Evolutionary conservation across 2,329 filamentous ascomycete species (phyloP), one percentile per base, ranked within the genome.

Genomic region (Monosporascus sp.): DNA sequence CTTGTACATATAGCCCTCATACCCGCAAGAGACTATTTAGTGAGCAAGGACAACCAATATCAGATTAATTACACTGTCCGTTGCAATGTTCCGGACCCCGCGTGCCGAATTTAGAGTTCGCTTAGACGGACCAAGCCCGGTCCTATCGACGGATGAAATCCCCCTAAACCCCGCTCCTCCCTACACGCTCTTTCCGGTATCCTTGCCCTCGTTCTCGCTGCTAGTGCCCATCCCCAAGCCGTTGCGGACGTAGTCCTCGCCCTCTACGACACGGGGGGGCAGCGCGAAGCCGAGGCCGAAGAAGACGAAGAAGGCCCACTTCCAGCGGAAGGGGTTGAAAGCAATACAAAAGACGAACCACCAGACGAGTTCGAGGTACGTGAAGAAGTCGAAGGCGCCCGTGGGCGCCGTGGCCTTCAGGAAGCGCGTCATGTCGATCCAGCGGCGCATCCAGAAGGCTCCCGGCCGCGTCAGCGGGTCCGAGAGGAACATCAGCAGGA

Each of bases 291-390:
- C 89, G 31, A 93, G 67, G 0, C 91, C 90, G 55, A 87, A 87
- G 62, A 95, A 85, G 17, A 95, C 89, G 66, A 95, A 95, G 0
- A 85, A 67, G 0, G 86, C 88, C 91, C 90, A 95, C 74, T 95
- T 95, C 89, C 90, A 95, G 8, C 90, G 76, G 70, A 95, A 95
- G 0, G 91, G 91, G 65, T 95, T 95, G 62, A 94, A 79, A 5
- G 79, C 73, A 43, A 93, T 84, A 53, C 87, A 87, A 64, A 94
- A 95, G 6, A 84, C 68, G 60, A 93, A 94, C 91, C 90, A 95
- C 76, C 89, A 95, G 5, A 94, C 66, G 49, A 95, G 73, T 70
- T 96, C 91, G 0, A 88, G 78, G 63, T 95, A 95, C 0, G 91
- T 95, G 67, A 95, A 94, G 73, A 95, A 95, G 67, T 95, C 89